These are phyloP conservation scores for Penicillium palitans DNA, from an alignment of 2,329 filamentous ascomycete genomes.

Conservation along the genomic window DNA sequence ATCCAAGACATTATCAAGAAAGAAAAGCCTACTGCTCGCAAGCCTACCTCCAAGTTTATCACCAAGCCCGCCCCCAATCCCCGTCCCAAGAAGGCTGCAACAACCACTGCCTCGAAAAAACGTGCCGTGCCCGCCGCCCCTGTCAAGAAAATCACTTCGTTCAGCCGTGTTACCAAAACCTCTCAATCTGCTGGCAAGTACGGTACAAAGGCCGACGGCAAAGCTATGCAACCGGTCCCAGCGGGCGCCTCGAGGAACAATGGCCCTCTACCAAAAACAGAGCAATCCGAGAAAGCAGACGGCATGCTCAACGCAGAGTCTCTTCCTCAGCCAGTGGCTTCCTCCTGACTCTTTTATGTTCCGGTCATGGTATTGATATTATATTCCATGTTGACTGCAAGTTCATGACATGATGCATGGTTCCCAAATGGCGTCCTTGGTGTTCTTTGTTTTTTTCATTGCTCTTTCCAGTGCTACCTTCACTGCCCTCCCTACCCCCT, in stretches of 20 bases:
- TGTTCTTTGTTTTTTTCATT: constrained; percentile 7
- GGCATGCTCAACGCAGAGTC: neutral
- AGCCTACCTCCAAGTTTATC: neutral
- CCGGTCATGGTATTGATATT: constrained; percentile 4
- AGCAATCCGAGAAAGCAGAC: neutral
- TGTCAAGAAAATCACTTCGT: constrained; percentile 7
- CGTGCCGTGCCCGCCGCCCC: constrained; percentile 15
- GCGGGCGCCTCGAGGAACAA: constrained; percentile 40
- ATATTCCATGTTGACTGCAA: constrained; percentile 1
- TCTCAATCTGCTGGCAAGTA: constrained; percentile 20
- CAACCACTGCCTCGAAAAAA: constrained; percentile 9
- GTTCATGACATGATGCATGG: constrained; percentile 21
- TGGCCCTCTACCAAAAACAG: constrained; percentile 33
- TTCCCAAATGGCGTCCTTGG: constrained; percentile 8
- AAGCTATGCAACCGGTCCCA: constrained; percentile 39
- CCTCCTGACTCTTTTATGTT: constrained; percentile 7
- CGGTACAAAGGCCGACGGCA: constrained; percentile 32
- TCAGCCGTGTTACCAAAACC: constrained; percentile 36
- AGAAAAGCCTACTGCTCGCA: constrained; percentile 20
- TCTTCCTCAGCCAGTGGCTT: neutral
- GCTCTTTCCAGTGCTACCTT: constrained; percentile 7
- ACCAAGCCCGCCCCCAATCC: constrained; percentile 2
- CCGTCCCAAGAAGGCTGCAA: constrained; percentile 21
- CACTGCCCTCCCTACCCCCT: constrained; percentile 1
- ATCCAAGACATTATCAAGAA: constrained; percentile 29